phyloP scores from a whole-genome alignment of 2,329 filamentous ascomycete genomes.

The Lecanicillium sp. region DNA sequence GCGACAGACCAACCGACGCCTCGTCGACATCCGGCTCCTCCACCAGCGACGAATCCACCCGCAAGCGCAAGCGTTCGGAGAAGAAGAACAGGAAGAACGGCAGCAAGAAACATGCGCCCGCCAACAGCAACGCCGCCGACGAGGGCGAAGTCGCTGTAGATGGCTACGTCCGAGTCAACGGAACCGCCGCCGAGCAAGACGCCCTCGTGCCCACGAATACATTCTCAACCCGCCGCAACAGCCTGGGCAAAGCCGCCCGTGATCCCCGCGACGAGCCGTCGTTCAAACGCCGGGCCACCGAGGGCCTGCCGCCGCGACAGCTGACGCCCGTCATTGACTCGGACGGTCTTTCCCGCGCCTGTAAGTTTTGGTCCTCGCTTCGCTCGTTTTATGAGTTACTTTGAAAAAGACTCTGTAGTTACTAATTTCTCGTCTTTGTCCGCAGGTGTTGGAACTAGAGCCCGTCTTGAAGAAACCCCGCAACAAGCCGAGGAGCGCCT shows the following conservation, averaged over 20 bases:
- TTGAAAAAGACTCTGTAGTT: neutral
- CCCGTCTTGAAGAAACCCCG: conserved; percentile 47
- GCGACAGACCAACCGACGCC: conserved; percentile 12
- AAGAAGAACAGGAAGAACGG: conserved; percentile 16
- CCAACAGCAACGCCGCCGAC: conserved; percentile 6
- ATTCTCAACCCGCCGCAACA: conserved; percentile 38
- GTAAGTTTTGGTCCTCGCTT: conserved; percentile 30
- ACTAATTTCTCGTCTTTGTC: neutral
- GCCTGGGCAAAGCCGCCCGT: conserved; percentile 52
- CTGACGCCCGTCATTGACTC: conserved; percentile 53
- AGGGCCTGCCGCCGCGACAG: conserved; percentile 35
- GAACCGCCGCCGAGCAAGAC: neutral
- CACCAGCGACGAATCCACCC: conserved; percentile 18
- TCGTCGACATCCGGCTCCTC: conserved; percentile 21
- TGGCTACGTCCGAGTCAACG: conserved; percentile 23
- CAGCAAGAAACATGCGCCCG: conserved; percentile 2
- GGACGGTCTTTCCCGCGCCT: conserved; percentile 52
- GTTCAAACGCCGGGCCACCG: conserved; percentile 25
- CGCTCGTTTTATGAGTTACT: too few species aligned
- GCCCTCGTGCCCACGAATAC: conserved; percentile 3
- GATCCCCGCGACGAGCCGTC: conserved; percentile 49
- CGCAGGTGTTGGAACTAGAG: conserved; percentile 54
- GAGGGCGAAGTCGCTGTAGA: conserved; percentile 11
- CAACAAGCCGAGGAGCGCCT: conserved; percentile 38
- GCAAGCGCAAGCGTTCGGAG: conserved; percentile 16